Base-by-base conservation (phyloP, 2,329 filamentous ascomycete genomes). In the Penicillium decumbens region DNA sequence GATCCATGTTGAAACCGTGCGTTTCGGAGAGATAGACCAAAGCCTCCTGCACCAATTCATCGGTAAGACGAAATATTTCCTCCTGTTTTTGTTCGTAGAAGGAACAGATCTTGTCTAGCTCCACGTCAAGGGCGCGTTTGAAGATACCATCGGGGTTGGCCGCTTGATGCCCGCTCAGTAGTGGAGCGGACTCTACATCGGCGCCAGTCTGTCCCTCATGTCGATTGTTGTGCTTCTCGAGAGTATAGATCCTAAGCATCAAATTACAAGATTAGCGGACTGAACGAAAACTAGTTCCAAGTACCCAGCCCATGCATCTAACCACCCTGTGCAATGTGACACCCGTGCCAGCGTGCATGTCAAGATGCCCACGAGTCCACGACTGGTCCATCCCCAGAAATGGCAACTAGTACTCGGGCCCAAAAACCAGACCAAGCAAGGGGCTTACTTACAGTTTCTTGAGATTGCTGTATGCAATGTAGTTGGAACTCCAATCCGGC, bases 401-500 rank as follows among this genome's bases (percentile, higher is more conserved):
- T 8, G 38, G 24, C 15, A 42, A 37, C 1, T 5, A 29, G 45
- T 20, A 39, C 32, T 10, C 35, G 18, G 23, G 20, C 12, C 44
- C 24, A 23, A 45, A 43, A 42, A 48, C 29, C 40, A 40, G 41
- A 41, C 24, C 43, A 41, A 30, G 28, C 39, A 9, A 18, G 20
- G 37, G 13, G 38, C n/a, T 33, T 46, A 78, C 87, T 65, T 71
- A 95, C 89, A 96, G 81, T 78, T 98, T 98, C 79, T 98, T 98
- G 62, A 98, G 81, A 66, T 96, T 97, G 75, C 91, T 96, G 74
- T 98, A 98, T 53, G 91, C 88, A 67, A 98, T 95, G 73, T 98
- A 98, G 72, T 97, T 84, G 64, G 85, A 91, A 77, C 89, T 96
- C 93, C 93, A 98, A 74, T 98, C 93, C n/a, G 93, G 93, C 62